Conservation (phyloP, 2,329 filamentous ascomycete genomes). For the Tolypocladium amazonense region DNA sequence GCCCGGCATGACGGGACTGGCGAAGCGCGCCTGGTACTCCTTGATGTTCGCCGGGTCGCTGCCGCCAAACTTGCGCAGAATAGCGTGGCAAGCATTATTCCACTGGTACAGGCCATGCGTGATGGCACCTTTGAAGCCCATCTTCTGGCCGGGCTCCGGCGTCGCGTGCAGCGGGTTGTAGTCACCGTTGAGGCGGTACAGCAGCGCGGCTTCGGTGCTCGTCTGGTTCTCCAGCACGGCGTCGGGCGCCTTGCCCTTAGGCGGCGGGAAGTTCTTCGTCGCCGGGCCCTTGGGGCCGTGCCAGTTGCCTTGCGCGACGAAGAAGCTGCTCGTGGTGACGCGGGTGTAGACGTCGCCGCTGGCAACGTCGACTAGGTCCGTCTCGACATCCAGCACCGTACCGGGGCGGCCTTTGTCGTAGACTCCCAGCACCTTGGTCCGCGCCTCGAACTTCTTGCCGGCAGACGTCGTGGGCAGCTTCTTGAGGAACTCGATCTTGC, state of each 20-base stretch:
- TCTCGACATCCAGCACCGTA: constrained; percentile 71
- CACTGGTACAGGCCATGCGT: constrained; percentile 84
- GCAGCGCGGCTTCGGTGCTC: constrained; percentile 57
- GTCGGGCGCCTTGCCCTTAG: constrained; percentile 64
- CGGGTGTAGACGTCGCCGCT: constrained; percentile 62
- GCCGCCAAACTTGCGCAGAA: constrained; percentile 63
- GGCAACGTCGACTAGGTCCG: constrained; percentile 60
- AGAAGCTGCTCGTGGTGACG: constrained; percentile 63
- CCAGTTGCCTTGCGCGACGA: constrained; percentile 72
- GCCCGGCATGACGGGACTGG: constrained; percentile 71
- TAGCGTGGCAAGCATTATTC: constrained; percentile 66
- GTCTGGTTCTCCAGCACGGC: constrained; percentile 60
- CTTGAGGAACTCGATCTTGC: constrained; percentile 67
- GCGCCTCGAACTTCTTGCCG: constrained; percentile 64
- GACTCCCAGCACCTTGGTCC: constrained; percentile 69
- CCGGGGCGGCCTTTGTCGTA: constrained; percentile 85
- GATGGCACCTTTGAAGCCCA: constrained; percentile 85
- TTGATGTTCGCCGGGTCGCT: constrained; percentile 72
- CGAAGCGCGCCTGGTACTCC: constrained; percentile 84
- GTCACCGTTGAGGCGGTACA: constrained; percentile 83
- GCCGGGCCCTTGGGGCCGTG: constrained; percentile 83
- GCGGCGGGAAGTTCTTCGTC: constrained; percentile 67
- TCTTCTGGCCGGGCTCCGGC: constrained; percentile 73
- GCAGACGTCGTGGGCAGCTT: constrained; percentile 61
- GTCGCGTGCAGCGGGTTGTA: constrained; percentile 90